Percentiles rank a stretch among this genome's conserved stretches.
Conservation (phyloP, 2,329 filamentous ascomycete genomes). For the Ophiostoma sp. region DNA sequence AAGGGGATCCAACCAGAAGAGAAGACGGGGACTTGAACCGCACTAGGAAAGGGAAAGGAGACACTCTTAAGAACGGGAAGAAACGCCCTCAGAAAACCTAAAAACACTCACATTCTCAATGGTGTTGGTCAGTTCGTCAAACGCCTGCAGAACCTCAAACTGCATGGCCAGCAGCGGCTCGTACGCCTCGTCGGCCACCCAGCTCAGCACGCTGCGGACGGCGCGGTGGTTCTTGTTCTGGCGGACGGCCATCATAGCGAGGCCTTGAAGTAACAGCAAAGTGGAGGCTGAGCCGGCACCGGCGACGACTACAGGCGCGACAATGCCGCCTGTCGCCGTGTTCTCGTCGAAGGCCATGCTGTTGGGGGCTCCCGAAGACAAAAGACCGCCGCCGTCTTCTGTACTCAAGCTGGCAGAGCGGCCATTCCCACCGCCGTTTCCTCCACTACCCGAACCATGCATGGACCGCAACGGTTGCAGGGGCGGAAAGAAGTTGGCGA, state of each 20-base stretch:
- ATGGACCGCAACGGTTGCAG: conserved; percentile 51
- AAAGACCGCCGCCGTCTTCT: conserved; percentile 13
- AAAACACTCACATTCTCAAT: conserved; percentile 50
- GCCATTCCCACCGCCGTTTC: background rate
- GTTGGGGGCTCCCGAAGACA: background rate
- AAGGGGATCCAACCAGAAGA: conserved; percentile 4
- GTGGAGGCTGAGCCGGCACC: conserved; percentile 61
- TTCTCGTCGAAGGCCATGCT: conserved; percentile 34
- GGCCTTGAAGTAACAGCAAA: conserved; percentile 62
- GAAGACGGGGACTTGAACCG: background rate
- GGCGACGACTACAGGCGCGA: conserved; percentile 76
- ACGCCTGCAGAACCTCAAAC: conserved; percentile 74
- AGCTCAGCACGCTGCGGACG: conserved; percentile 72
- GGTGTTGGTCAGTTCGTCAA: conserved; percentile 75
- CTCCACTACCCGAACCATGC: conserved; percentile 33
- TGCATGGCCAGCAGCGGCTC: conserved; percentile 78
- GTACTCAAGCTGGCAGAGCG: conserved; percentile 21
- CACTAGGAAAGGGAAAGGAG: background rate
- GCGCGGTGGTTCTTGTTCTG: conserved; percentile 80
- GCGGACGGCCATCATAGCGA: conserved; percentile 76
- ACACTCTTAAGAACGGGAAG: background rate
- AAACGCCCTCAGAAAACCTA: background rate
- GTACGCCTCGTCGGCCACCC: conserved; percentile 72
- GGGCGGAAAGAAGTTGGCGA: conserved; percentile 69
- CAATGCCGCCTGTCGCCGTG: conserved; percentile 69